Conservation (phyloP, 306 rosid species). For the Begonia masoniana region DNA sequence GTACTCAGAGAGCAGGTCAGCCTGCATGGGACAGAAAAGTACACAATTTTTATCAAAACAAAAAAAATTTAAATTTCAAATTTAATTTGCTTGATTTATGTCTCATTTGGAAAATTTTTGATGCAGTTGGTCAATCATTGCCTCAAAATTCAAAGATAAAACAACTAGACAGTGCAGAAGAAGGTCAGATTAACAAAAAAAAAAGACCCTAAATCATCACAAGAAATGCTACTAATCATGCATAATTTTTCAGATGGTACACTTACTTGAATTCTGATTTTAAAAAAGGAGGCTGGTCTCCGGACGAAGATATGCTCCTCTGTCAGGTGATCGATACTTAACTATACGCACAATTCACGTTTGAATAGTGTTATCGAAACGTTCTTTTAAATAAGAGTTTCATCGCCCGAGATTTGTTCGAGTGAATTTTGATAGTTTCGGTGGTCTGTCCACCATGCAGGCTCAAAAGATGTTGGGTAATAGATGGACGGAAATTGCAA, state of each 20-base stretch:
- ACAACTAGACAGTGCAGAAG: slow-evolving; percentile 99
- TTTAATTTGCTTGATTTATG: no score
- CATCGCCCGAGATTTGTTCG: not conserved
- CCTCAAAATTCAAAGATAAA: slow-evolving; percentile 88
- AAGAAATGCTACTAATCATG: no score
- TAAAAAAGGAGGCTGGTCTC: slow-evolving; percentile 99
- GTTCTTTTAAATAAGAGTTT: not conserved
- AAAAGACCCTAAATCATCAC: no score
- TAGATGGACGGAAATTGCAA: slow-evolving; percentile 98
- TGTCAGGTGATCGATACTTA: slow-evolving; percentile 59
- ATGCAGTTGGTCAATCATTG: slow-evolving; percentile 92
- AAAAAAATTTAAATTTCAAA: no score
- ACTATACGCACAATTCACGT: no score
- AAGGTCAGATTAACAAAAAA: slow-evolving; percentile 30
- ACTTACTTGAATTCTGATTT: slow-evolving; percentile 96
- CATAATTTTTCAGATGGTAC: slow-evolving; percentile 61
- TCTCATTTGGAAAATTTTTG: not conserved
- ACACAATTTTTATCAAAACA: slow-evolving; percentile 13
- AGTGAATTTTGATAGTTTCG: slow-evolving; percentile 12
- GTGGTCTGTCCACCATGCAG: slow-evolving; percentile 25
- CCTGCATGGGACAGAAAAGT: slow-evolving; percentile 91
- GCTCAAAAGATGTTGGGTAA: slow-evolving; percentile 95
- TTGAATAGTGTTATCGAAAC: not conserved
- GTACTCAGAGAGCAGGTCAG: slow-evolving; percentile 72
- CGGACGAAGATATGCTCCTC: slow-evolving; percentile 89